Base-by-base conservation (phyloP, 352 stramenopile genomes). In the Blastocystis sp. region DNA sequence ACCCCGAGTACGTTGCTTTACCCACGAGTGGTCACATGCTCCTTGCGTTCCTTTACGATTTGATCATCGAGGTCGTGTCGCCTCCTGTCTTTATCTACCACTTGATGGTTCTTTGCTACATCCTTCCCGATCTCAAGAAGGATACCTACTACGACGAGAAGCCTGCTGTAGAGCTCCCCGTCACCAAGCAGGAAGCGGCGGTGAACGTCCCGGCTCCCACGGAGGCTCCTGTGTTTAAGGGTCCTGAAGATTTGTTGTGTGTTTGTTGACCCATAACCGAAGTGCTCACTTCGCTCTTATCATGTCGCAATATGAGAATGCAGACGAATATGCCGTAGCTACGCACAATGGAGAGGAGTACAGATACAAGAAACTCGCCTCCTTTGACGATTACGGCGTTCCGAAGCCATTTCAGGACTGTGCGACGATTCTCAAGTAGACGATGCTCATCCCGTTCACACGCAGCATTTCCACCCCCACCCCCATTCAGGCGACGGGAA, bases 401-500 rank as follows among this genome's bases (percentile, higher is more conserved):
- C 59, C 59, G 11, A 71, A 71, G 32, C 59, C 18, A 24, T 71
- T 71, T 44, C 14, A 38, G 32, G 59, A 71, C 59, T 71, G 59
- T 71, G 59, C 59, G 7, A 14, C 18, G 6, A 71, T 71, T 71
- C 32, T 71, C 8, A 46, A 38, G 59, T 71, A 44, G 18, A 16
- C 6, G 36, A 27, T 44, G 21, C 16, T 21, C n/a, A 29, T 11
- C 27, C n/a, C 51, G 9, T 32, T 49, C 7, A 46, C 14, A 11
- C 87, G 87, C 34, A 61, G 71, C 9, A 90, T 91, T 81, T 24
- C 16, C 0, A 84, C 36, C 24, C 90, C 90, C 24, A 91, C 84
- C 51, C 88, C 90, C 14, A 91, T 92, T 87, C 90, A 92, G 87
- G 49, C 64, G 46, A 84, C 72, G 21, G 87, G 88, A 29, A 88